These are phyloP conservation scores for Reutealis trisperma DNA, from an alignment of 345 rosid species.

Conservation along the genomic window DNA sequence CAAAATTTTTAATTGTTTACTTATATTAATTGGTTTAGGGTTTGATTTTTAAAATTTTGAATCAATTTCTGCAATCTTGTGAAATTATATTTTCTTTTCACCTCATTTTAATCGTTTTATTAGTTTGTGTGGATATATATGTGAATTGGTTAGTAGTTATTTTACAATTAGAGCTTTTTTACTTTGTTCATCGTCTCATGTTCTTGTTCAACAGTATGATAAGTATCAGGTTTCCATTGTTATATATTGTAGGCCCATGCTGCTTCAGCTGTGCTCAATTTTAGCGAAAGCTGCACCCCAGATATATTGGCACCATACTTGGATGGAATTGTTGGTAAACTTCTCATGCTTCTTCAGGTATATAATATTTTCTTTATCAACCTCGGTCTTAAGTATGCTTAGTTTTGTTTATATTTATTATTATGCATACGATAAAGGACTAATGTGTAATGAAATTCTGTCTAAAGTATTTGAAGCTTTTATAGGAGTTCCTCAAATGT, in stretches of 20 bases:
- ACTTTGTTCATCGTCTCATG: not conserved
- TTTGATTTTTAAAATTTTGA: not conserved
- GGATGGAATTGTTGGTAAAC: slow-evolving; percentile 88
- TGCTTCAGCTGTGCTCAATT: slow-evolving; percentile 97
- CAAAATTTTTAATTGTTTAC: not conserved
- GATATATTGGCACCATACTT: slow-evolving; percentile 81
- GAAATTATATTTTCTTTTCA: not conserved
- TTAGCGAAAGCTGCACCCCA: slow-evolving; percentile 93
- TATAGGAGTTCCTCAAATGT: not conserved
- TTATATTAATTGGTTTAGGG: not conserved
- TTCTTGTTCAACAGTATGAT: too few relatives aligned
- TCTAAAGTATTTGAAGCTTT: not conserved
- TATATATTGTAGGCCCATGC: slow-evolving; percentile 82
- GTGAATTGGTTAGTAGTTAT: not conserved
- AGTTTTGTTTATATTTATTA: not conserved
- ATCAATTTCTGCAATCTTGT: not conserved
- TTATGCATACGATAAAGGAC: not conserved
- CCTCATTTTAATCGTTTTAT: not conserved
- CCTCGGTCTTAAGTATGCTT: not conserved
- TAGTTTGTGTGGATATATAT: not conserved
- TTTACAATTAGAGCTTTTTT: not conserved
- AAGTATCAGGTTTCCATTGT: not conserved
- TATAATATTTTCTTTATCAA: slow-evolving; percentile 1
- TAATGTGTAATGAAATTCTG: not conserved
- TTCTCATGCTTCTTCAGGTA: slow-evolving; percentile 90